Conservation (phyloP, 2,329 filamentous ascomycete genomes). For the Huntiella bhutanensis region DNA sequence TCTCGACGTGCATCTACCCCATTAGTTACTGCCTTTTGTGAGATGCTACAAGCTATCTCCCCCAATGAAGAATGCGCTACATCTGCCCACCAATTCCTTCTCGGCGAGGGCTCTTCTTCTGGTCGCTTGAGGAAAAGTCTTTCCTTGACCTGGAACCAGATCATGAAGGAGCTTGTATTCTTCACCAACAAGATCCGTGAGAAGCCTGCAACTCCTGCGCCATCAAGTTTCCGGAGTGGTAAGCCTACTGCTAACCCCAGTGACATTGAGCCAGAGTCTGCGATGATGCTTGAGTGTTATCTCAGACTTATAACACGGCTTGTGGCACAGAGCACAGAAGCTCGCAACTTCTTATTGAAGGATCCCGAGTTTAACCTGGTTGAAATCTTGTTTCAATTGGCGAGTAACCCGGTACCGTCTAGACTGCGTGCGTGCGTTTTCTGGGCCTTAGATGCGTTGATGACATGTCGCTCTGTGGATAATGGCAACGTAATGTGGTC, state of each 20-base stretch:
- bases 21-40: conserved; percentile 89
- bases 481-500: conserved; percentile 63
- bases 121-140: conserved; percentile 66
- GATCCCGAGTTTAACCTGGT: conserved; percentile 47
- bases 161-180: conserved; percentile 74
- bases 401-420: conserved; percentile 55
- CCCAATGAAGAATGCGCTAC: conserved; percentile 66
- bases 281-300: conserved; percentile 94
- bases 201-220: conserved; percentile 31
- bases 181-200: conserved; percentile 66
- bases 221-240: conserved; percentile 31
- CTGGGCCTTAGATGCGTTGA: conserved; percentile 52
- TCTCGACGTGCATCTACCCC: conserved; percentile 86
- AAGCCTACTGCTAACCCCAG: conserved; percentile 48
- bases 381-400: conserved; percentile 58
- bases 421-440: conserved; percentile 73
- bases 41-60: conserved; percentile 81
- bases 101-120: conserved; percentile 57
- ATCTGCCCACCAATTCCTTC: conserved; percentile 69
- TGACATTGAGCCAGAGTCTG: conserved; percentile 73
- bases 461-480: conserved; percentile 51
- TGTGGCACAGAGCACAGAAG: conserved; percentile 50
- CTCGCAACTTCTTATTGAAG: conserved; percentile 55
- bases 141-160: conserved; percentile 81
- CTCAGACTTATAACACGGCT: conserved; percentile 73